These are phyloP conservation scores for Bonia amplexicaulis DNA, from an alignment of 176 grass and related monocot genomes.

Conservation along the genomic window DNA sequence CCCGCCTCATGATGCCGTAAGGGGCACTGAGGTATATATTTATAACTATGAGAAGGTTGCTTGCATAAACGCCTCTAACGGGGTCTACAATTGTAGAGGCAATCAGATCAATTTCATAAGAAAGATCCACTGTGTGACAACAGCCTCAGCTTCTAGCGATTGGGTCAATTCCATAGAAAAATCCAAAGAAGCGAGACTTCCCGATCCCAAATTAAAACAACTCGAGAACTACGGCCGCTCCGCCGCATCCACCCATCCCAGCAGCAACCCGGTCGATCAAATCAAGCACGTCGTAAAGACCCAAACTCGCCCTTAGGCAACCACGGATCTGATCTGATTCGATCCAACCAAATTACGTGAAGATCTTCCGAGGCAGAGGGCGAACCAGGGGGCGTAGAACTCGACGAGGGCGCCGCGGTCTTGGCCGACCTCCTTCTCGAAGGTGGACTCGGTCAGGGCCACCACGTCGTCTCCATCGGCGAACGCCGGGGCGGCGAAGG, in stretches of 20 bases:
- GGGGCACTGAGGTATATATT: no score
- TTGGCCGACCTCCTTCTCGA: constrained; percentile 75
- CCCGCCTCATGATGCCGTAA: no score
- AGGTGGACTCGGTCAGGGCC: constrained; percentile 59
- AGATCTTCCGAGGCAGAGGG: neutral
- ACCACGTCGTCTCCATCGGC: constrained; percentile 54
- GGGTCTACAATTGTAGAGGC: no score
- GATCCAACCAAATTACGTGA: neutral
- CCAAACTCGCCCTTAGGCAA: neutral
- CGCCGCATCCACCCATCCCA: neutral
- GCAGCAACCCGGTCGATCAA: neutral
- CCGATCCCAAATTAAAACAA: neutral
- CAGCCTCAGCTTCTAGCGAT: neutral
- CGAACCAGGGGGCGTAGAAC: constrained; percentile 74
- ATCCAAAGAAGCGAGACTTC: neutral
- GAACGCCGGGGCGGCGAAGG: neutral
- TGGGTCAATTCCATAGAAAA: neutral
- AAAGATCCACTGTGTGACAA: neutral
- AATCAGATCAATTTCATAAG: neutral
- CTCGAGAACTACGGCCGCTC: neutral
- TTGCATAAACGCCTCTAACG: no score
- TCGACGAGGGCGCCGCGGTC: constrained; percentile 70
- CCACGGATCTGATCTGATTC: constrained; percentile 17
- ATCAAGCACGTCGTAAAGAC: neutral
- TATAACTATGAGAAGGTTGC: no score